Base-by-base conservation (phyloP, 352 stramenopile species). In the Blastocystis sp. region DNA sequence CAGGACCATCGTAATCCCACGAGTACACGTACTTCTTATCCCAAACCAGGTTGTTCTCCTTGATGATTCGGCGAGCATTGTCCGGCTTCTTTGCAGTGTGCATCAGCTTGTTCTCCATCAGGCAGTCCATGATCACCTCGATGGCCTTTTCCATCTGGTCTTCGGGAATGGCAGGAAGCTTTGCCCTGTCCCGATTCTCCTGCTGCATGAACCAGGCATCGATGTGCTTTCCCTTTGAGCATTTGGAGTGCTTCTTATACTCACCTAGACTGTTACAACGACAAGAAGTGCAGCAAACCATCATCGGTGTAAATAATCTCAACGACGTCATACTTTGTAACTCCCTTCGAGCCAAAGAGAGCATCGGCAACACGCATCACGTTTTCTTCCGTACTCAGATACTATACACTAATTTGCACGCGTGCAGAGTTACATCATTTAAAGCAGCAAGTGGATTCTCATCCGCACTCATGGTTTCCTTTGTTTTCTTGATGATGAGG, bases 1-100 rank as follows among this genome's bases (percentile, higher is more conserved):
- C 74, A 70, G 74, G 74, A 43, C 74, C 74, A 45, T 84, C 74
- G 41, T 84, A 84, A 43, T 84, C 74, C 74, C 74, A 84, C 3
- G 74, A 84, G 48, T 84, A 84, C 17, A 84, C 74, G 10, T 67
- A 67, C 34, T 84, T 84, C 28, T 66, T 66, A 52, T 84, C 48
- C 74, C 74, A 84, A n/a, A 84, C 53, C 14, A 69, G 38, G 0
- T 28, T 64, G 21, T 84, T 67, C 56, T 67, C 74, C 4, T 21
- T 62, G 17, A 40, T 59, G 60, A 84, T 84, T n/a, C 74, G 19
- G 9, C 60, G 38, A 10, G 56, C 38, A 28, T 84, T 84, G 66
- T 84, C 74, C 3, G 53, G 53, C 28, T 84, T 84, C 61, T 62
- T 53, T 28, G 74, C 74, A 17, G 74, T 43, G 34, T 84, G 74